These are phyloP conservation scores for Alternaria novae-zelandiae DNA, from an alignment of 2,329 filamentous ascomycete species.

Conservation along the genomic window DNA sequence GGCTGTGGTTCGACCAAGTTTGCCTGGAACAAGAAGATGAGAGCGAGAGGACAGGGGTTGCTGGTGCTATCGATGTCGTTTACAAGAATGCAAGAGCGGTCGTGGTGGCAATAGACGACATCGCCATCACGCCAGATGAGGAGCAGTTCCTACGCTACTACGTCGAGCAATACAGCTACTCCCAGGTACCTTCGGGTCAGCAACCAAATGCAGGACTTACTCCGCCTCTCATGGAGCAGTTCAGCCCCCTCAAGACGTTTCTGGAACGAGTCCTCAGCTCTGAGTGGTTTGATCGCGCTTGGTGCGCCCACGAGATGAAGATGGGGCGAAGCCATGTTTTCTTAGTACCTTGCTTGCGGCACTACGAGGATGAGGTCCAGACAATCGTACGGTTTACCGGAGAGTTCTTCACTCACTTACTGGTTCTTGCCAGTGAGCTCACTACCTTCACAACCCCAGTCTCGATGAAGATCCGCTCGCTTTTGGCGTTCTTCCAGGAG, in stretches of 20 bases:
- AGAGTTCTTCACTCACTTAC: slow-evolving; percentile 50
- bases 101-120: slow-evolving; percentile 52
- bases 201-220: slow-evolving; percentile 32
- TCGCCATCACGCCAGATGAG: slow-evolving; percentile 45
- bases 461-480: slow-evolving; percentile 25
- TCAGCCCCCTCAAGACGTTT: slow-evolving; percentile 31
- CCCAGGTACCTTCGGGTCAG: slow-evolving; percentile 24
- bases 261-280: slow-evolving; percentile 49
- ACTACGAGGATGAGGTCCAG: slow-evolving; percentile 27
- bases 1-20: slow-evolving; percentile 55
- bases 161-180: slow-evolving; percentile 45
- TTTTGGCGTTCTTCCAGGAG: slow-evolving; percentile 29
- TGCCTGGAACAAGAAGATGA: slow-evolving; percentile 53
- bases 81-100: slow-evolving; percentile 52
- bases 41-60: slow-evolving; percentile 47
- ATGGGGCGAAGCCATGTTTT: slow-evolving; percentile 51
- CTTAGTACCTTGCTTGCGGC: slow-evolving; percentile 45
- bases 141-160: slow-evolving; percentile 47
- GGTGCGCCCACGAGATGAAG: slow-evolving; percentile 55
- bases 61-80: slow-evolving; percentile 52
- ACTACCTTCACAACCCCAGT: slow-evolving; percentile 13
- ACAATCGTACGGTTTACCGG: slow-evolving; percentile 49
- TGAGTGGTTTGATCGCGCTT: slow-evolving; percentile 54
- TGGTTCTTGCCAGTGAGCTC: slow-evolving; percentile 43
- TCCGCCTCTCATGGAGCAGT: slow-evolving; percentile 41